These are phyloP conservation scores for Lactarius quietus DNA, from an alignment of 768 basidiomycete species.

Conservation along the genomic window DNA sequence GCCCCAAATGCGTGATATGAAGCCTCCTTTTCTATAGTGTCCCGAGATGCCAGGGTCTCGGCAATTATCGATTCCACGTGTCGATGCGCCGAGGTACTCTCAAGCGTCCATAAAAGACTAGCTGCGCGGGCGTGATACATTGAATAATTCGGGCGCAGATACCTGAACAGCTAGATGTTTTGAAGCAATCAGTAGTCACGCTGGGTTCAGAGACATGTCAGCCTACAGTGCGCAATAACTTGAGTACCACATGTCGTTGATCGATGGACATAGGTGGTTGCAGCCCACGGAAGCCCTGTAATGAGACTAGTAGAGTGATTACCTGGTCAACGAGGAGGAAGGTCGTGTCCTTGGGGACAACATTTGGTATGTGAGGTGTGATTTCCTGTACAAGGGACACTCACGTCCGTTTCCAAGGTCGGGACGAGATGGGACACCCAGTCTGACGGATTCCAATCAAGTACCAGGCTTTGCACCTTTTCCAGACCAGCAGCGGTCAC, in stretches of 20 bases:
- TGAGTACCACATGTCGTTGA: slow-evolving; percentile 50
- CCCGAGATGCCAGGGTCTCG: slow-evolving; percentile 58
- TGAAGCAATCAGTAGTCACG: slow-evolving; percentile 8
- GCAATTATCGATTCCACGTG: slow-evolving; percentile 81
- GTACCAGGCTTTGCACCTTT: slow-evolving; percentile 32
- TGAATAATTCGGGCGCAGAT: slow-evolving; percentile 61
- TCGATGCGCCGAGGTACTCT: slow-evolving; percentile 48
- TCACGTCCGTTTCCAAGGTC: slow-evolving; percentile 54
- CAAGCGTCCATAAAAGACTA: slow-evolving; percentile 77
- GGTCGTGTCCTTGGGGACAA: slow-evolving; percentile 18
- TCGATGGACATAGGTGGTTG: slow-evolving; percentile 40
- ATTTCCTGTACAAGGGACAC: slow-evolving; percentile 18
- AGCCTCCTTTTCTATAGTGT: slow-evolving; percentile 45
- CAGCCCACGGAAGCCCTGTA: slow-evolving; percentile 21
- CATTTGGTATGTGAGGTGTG: background rate
- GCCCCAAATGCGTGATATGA: slow-evolving; percentile 88
- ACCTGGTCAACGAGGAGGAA: slow-evolving; percentile 25
- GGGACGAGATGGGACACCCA: slow-evolving; percentile 62
- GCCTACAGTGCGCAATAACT: slow-evolving; percentile 53
- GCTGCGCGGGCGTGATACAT: slow-evolving; percentile 81
- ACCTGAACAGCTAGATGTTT: slow-evolving; percentile 56
- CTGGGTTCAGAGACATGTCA: background rate
- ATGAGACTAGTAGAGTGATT: slow-evolving; percentile 20
- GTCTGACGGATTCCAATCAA: slow-evolving; percentile 57
- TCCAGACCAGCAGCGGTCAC: slow-evolving; percentile 40